A percentile compares a stretch with the other conserved stretches of the same genome.
phyloP scores from a whole-genome alignment of 148 eudicot genomes.

The Pharnaceum exiguum region DNA sequence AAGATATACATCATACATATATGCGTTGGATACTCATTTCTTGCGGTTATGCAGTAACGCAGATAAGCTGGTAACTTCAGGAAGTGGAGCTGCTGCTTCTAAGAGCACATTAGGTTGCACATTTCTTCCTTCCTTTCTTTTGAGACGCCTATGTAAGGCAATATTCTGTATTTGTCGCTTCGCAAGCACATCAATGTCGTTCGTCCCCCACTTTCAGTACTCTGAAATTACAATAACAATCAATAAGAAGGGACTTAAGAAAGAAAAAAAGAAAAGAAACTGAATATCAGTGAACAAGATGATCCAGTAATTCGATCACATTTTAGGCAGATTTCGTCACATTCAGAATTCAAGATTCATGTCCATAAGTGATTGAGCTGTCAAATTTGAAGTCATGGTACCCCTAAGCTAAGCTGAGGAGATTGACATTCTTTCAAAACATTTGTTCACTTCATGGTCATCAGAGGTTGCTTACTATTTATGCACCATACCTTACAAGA shows the following conservation, averaged over 20 bases:
- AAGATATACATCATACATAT: too few species aligned
- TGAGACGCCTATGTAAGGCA: constrained; percentile 47
- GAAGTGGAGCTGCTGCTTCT: constrained; percentile 9
- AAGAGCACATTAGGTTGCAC: constrained; percentile 59
- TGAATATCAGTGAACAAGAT: background rate
- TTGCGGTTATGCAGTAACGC: too few species aligned
- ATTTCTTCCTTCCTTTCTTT: constrained; percentile 50
- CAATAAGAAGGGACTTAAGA: background rate
- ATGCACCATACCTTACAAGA: constrained; percentile 51
- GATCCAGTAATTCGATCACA: background rate
- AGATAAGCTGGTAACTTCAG: too few species aligned
- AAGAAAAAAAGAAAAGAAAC: background rate
- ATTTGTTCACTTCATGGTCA: background rate
- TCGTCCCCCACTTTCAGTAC: constrained; percentile 35
- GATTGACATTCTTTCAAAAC: background rate
- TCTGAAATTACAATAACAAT: constrained; percentile 31
- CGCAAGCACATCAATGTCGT: constrained; percentile 46
- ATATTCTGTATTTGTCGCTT: constrained; percentile 51
- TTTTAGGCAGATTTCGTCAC: background rate
- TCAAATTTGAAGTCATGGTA: too few species aligned
- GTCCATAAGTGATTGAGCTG: too few species aligned
- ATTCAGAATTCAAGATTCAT: too few species aligned
- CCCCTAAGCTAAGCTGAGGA: background rate
- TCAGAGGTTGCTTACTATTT: background rate
- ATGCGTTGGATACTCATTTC: too few species aligned